Evolutionary conservation across 257 asterid species (phyloP), one percentile per base, ranked within the genome.

Genomic region (Henckelia pumila): DNA sequence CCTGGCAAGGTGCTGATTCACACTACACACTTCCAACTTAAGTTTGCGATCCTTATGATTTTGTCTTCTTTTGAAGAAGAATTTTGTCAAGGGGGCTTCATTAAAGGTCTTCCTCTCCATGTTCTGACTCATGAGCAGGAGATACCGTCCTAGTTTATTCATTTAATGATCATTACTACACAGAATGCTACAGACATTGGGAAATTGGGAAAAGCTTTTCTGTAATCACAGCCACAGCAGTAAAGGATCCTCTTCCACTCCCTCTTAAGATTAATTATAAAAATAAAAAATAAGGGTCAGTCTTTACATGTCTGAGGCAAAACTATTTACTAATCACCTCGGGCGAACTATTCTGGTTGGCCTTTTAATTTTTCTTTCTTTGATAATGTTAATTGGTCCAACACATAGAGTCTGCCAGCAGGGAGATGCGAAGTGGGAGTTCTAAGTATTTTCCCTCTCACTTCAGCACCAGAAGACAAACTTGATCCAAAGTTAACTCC

Each of bases 381-480:
- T 37, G 17, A 37, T 11, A 13, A 13, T 23, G 35, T 11, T 6
- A 10, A 21, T 30, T 33, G 14, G 26, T 30, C 71, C 52, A 66
- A n/a, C 52, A 8, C 11, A 13, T 30, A 20, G 56, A 20, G 49
- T 37, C 33, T 35, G 25, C 44, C 47, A 58, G 30, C 17, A 21
- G 58, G 44, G 25, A 25, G 65, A 37, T 25, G 28, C 24, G 63
- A 67, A 63, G 30, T 1, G 29, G 63, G n/a, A 14, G 56, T 11
- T 11, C 2, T 53, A 33, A 26, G 20, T 20, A 28, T 29, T 11
- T 60, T 57, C 28, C 52, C 17, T 69, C 57, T 67, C n/a, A 13
- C 63, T 16, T 28, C 59, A 59, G 74, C 40, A 50, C 16, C 33
- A 50, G 68, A 52, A 61, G n/a, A 9, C 19, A 56, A 62, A 62